Conservation (phyloP, 371 early-diverging fungal species). For the Mortierella sp. region DNA sequence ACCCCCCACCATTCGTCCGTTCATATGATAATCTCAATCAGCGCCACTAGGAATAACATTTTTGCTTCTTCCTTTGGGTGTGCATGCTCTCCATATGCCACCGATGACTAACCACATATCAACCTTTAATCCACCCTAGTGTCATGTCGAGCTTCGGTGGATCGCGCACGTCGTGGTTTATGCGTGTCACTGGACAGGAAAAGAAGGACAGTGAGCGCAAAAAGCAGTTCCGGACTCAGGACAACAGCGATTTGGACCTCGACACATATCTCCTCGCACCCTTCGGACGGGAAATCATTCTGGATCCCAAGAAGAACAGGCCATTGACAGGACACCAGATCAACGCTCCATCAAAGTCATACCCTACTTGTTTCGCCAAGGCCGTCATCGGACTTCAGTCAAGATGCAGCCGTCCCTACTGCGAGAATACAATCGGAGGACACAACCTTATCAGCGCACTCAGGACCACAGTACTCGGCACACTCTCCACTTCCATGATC, state of each 20-base stretch:
- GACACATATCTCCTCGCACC: conserved; percentile 44
- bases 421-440: conserved; percentile 50
- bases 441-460: conserved; percentile 31
- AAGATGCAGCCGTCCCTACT: conserved; percentile 49
- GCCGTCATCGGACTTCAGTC: conserved; percentile 53
- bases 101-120: not conserved
- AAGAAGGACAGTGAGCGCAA: conserved; percentile 20
- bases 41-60: not conserved
- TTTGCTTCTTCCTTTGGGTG: not conserved
- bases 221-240: conserved; percentile 19
- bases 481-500: conserved; percentile 34
- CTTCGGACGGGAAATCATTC: conserved; percentile 41
- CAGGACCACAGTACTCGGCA: conserved; percentile 26
- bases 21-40: conserved; percentile 10
- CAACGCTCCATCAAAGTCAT: conserved; percentile 35
- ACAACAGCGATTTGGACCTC: conserved; percentile 19
- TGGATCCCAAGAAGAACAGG: conserved; percentile 13
- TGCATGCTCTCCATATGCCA: too few species aligned
- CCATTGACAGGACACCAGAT: conserved; percentile 24
- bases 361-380: conserved; percentile 53
- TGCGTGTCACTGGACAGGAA: conserved; percentile 42
- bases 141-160: conserved; percentile 41
- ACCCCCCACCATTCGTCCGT: not conserved
- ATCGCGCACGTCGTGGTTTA: conserved; percentile 47
- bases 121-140: conserved; percentile 9